Percentiles rank a stretch among this genome's conserved stretches.
Evolutionary conservation across 345 rosid species (phyloP).

Genomic region (Lumnitzera racemosa): DNA sequence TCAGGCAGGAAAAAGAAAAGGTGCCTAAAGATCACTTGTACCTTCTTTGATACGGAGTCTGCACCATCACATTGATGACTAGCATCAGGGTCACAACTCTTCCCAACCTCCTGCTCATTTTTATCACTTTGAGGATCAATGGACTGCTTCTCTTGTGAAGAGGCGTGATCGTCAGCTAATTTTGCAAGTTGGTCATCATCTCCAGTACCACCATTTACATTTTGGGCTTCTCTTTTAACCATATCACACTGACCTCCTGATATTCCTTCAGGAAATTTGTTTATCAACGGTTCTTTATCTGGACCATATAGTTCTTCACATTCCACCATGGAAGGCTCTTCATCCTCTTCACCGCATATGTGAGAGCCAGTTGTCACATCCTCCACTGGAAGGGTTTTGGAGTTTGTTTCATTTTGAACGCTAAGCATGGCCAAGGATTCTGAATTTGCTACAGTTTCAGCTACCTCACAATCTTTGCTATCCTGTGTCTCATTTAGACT

Average conservation of each 20-base stretch:
- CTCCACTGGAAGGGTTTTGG: conserved; percentile 22
- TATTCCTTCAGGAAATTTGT: conserved; percentile 30
- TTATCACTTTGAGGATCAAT: conserved; percentile 22
- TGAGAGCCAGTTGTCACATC: conserved; percentile 22
- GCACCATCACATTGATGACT: conserved; percentile 26
- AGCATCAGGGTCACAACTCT: conserved; percentile 19
- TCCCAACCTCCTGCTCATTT: conserved; percentile 28
- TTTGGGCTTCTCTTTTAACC: conserved; percentile 16
- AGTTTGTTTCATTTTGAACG: conserved; percentile 11
- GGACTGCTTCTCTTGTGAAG: conserved; percentile 27
- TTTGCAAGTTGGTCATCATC: conserved; percentile 22
- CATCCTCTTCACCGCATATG: conserved; percentile 34
- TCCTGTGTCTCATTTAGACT: conserved; percentile 16
- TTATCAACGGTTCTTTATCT: conserved; percentile 59
- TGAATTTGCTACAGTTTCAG: conserved; percentile 20
- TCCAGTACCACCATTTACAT: conserved; percentile 23
- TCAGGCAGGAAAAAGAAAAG: not conserved
- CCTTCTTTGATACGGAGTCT: conserved; percentile 62
- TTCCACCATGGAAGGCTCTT: conserved; percentile 60
- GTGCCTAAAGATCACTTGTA: conserved; percentile 6
- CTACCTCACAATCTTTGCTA: conserved; percentile 20
- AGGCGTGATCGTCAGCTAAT: conserved; percentile 18
- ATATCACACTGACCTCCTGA: conserved; percentile 15
- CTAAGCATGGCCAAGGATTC: conserved; percentile 9
- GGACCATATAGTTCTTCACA: conserved; percentile 90